Evolutionary conservation across 306 rosid genomes (phyloP), one percentile per base, ranked within the genome.

Genomic region (Gleditsia sinensis): DNA sequence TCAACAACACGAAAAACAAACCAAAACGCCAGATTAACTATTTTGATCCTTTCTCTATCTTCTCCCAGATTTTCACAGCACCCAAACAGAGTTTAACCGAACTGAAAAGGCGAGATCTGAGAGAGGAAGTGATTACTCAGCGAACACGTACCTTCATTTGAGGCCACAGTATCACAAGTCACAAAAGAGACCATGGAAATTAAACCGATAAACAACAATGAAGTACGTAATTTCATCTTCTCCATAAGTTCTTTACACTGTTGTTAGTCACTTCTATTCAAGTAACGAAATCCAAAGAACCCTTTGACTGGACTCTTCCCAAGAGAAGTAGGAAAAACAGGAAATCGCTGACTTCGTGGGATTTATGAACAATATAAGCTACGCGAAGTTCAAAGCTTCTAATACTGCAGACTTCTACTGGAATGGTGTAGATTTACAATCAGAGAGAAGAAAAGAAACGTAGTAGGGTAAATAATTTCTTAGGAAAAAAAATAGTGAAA

Each of bases 91-190:
- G 71, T 59, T 53, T 60, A 65, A 80, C 75, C 76, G 19, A 79
- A 69, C 54, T 55, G 25, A 63, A 63, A 14, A 79, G 42, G 72
- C 71, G 59, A 86, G 96, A 94, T 95, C 98, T 80, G 89, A 79
- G 73, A 50, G 51, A 86, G 69, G 65, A 65, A 79, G 69, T 19
- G 69, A 79, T 28, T 9, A 7, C 61, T 21, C 13, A 56, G 67
- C 42, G 36, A 58, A 17, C 25, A 81, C 68, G 30, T 78, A 95
- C 99, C 99, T 90, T 92, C 98, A 71, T 85, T 76, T 66, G 88
- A 83, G 30, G 81, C 67, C 62, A 84, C 77, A 34, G 65, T 49
- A 66, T 72, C 81, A 77, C 88, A 75, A 61, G 85, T 71, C 71
- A 83, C 88, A 61, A 81, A 68, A 69, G 90, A 82, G 73, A 81